Conservation (phyloP, 2,329 filamentous ascomycete genomes). For the Trichoderma pleuroti region DNA sequence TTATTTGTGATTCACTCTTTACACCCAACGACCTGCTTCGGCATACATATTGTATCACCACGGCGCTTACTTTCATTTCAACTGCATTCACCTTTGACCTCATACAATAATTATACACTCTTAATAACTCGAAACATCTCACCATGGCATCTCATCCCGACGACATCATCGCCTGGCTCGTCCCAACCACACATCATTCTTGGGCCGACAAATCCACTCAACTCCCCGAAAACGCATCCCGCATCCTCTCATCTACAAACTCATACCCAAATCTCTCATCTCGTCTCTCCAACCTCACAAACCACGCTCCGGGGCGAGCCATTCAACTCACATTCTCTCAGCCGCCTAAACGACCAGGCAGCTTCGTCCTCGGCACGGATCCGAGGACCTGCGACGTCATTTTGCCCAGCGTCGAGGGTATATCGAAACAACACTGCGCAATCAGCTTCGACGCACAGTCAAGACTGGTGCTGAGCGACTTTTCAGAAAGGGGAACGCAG, state of each 20-base stretch:
- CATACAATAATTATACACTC: neutral
- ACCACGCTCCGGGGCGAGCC: slow-evolving; percentile 29
- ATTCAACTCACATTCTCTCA: slow-evolving; percentile 37
- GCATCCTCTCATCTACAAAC: slow-evolving; percentile 25
- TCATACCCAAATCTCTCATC: slow-evolving; percentile 29
- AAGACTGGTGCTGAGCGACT: slow-evolving; percentile 39
- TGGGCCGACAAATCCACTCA: slow-evolving; percentile 33
- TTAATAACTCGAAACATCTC: slow-evolving; percentile 16
- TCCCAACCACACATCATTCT: slow-evolving; percentile 35
- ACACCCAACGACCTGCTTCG: neutral
- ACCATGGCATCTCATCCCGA: slow-evolving; percentile 23
- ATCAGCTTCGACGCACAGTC: slow-evolving; percentile 39
- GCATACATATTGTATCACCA: neutral
- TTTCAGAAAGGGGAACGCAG: slow-evolving; percentile 37
- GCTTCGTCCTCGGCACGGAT: slow-evolving; percentile 40
- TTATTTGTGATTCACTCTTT: slow-evolving; percentile 5
- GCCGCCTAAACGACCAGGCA: slow-evolving; percentile 32
- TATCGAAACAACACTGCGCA: slow-evolving; percentile 37
- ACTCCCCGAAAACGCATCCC: slow-evolving; percentile 32
- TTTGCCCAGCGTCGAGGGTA: slow-evolving; percentile 34
- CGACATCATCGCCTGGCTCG: slow-evolving; percentile 40
- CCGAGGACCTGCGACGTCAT: slow-evolving; percentile 36
- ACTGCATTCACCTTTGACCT: neutral
- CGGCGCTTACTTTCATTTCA: neutral
- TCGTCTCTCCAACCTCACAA: slow-evolving; percentile 27